phyloP scores from a whole-genome alignment of 306 rosid species.

The Lablab purpureus region DNA sequence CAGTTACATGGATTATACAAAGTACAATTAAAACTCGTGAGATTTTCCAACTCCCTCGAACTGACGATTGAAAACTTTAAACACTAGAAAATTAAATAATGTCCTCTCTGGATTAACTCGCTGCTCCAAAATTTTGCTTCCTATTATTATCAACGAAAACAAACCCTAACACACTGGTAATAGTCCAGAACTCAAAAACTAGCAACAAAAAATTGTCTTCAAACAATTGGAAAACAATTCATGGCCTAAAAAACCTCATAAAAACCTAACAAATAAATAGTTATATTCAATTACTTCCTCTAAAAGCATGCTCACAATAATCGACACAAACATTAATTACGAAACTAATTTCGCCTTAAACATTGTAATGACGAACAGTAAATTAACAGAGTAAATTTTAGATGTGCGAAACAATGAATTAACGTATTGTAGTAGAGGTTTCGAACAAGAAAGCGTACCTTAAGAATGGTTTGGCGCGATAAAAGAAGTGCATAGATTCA shows the following conservation, averaged over 20 bases:
- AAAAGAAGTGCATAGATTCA: not conserved
- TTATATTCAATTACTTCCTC: no score
- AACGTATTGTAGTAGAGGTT: not conserved
- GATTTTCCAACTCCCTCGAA: no score
- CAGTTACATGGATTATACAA: not conserved
- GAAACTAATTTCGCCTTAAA: no score
- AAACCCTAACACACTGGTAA: no score
- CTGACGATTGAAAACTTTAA: not conserved
- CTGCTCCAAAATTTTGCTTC: not conserved
- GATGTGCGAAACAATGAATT: not conserved
- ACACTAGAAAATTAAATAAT: not conserved
- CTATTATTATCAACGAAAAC: not conserved
- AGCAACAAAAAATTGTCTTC: not conserved
- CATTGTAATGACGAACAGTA: no score
- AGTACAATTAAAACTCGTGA: not conserved
- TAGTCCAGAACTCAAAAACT: no score
- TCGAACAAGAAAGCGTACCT: slow-evolving; percentile 24
- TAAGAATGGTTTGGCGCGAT: not conserved
- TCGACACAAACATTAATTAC: no score
- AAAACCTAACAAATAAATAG: no score
- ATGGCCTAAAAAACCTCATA: no score
- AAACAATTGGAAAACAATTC: no score
- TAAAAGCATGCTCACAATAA: no score
- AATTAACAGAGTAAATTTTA: not conserved
- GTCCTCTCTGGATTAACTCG: not conserved